Base-by-base conservation (phyloP, 2,329 filamentous ascomycete species). In the Alternaria angustiovoidea region DNA sequence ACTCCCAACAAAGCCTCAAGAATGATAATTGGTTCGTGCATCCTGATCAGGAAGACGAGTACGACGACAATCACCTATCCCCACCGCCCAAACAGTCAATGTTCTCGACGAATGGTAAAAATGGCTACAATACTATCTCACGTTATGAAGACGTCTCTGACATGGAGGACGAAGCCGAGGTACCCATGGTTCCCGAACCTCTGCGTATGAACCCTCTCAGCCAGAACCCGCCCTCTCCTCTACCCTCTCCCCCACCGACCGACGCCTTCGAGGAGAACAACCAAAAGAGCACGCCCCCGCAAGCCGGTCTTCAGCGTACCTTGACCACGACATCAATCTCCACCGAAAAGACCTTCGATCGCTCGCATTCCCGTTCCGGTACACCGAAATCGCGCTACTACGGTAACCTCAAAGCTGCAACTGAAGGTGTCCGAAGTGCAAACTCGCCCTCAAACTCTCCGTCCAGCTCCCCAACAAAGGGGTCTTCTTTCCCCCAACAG, bases 1-100 rank as follows among this genome's bases (percentile, higher is more conserved):
- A 68, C 42, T 73, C 65, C 49, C 74, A 70, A 44, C 73, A 79
- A 47, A 70, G 62, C 16, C 64, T 83, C 16, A 75, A 81, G 30
- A 78, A 76, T 41, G 81, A 83, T 65, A 84, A 84, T 54, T 84
- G 82, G 82, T 82, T 81, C 54, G 78, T 82, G 64, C 65, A 76
- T 43, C 65, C 66, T n/a, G 67, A 74, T 7, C 46, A 63, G 11
- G 58, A 69, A 2, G 63, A 67, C 1, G 66, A 69, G 11, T 47
- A 64, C 18, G 53, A 68, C 12, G 55, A 62, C 18, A 63, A 64
- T 2, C 62, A 66, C 28, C 42, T 63, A 5, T 54, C 54, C 36
- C 61, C 54, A 8, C 52, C 60, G 38, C 62, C 65, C 7, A 72
- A 68, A 36, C 67, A 68, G 24, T 66, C 69, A 6, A 63, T 69